Evolutionary conservation across 331 rosid species (phyloP).

Genomic region (Phaseolus coccineus): DNA sequence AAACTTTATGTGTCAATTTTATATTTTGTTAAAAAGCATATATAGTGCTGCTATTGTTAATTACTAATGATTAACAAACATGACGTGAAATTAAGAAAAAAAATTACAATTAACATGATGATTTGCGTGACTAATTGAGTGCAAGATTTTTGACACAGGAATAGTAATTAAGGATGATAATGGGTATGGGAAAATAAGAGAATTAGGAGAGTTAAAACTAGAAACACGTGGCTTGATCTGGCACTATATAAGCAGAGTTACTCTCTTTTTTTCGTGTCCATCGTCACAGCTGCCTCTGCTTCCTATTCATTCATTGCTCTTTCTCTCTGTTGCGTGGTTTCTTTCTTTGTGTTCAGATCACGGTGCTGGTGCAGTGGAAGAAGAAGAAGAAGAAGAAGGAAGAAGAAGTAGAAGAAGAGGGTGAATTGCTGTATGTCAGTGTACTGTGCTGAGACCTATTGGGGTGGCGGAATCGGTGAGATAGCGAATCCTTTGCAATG

Average conservation of each 20-base stretch:
- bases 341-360: not conserved
- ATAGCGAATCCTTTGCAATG: slow-evolving; percentile 86
- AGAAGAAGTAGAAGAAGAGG: not conserved
- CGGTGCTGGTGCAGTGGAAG: not conserved
- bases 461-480: slow-evolving; percentile 71
- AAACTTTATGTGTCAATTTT: no score
- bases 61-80: no score
- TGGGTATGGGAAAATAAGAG: no score
- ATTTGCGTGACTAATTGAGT: no score
- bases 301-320: not conserved
- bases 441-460: slow-evolving; percentile 64
- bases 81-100: no score
- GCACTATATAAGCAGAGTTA: not conserved
- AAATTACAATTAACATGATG: no score
- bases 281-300: not conserved
- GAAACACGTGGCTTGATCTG: not conserved
- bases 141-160: no score
- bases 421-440: slow-evolving; percentile 83
- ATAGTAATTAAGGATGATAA: no score
- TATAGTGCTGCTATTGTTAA: no score
- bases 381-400: not conserved
- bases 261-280: not conserved
- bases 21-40: no score
- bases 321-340: not conserved
- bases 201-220: not conserved